phyloP scores from a whole-genome alignment of 2,329 filamentous ascomycete genomes.

The Cadophora sp. region DNA sequence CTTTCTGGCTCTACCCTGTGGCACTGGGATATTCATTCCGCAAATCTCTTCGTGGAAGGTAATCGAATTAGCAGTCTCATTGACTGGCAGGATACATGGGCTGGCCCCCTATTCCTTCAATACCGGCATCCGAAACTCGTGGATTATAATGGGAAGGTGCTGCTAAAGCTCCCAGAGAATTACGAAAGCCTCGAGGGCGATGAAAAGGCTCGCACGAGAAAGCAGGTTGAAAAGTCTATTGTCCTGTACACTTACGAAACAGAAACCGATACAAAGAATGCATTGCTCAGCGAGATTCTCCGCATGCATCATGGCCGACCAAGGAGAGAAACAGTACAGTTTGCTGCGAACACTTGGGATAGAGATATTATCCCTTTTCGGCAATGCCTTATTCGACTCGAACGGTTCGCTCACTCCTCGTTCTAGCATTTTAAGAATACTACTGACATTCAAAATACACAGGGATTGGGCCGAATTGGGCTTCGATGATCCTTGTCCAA shows the following conservation, averaged over 20 bases:
- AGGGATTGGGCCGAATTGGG: slow-evolving; percentile 44
- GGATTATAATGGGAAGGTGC: slow-evolving; percentile 41
- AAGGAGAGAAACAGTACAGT: slow-evolving; percentile 41
- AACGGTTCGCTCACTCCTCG: slow-evolving; percentile 25
- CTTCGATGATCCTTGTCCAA: slow-evolving; percentile 42
- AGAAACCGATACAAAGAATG: slow-evolving; percentile 41
- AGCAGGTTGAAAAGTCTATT: slow-evolving; percentile 36
- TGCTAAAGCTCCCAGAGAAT: slow-evolving; percentile 40
- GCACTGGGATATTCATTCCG: slow-evolving; percentile 48
- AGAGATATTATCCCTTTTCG: slow-evolving; percentile 44
- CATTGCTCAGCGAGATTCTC: slow-evolving; percentile 39
- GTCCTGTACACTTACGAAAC: slow-evolving; percentile 42
- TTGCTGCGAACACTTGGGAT: slow-evolving; percentile 44
- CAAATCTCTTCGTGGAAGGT: slow-evolving; percentile 49
- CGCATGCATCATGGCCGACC: slow-evolving; percentile 38
- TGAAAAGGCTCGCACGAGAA: slow-evolving; percentile 38
- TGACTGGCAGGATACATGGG: slow-evolving; percentile 44
- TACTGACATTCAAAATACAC: slow-evolving; percentile 25
- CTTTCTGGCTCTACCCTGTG: slow-evolving; percentile 45
- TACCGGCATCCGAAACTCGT: slow-evolving; percentile 41
- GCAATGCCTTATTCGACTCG: slow-evolving; percentile 43
- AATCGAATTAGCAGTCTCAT: slow-evolving; percentile 48
- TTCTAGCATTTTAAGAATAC: slow-evolving; percentile 10
- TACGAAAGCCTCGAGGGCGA: slow-evolving; percentile 37
- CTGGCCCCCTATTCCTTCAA: slow-evolving; percentile 34